A percentile compares a stretch with the other conserved stretches of the same genome.
These are phyloP conservation scores for Ogataea populi-albae DNA, from an alignment of 805 yeast genomes.

Conservation along the genomic window DNA sequence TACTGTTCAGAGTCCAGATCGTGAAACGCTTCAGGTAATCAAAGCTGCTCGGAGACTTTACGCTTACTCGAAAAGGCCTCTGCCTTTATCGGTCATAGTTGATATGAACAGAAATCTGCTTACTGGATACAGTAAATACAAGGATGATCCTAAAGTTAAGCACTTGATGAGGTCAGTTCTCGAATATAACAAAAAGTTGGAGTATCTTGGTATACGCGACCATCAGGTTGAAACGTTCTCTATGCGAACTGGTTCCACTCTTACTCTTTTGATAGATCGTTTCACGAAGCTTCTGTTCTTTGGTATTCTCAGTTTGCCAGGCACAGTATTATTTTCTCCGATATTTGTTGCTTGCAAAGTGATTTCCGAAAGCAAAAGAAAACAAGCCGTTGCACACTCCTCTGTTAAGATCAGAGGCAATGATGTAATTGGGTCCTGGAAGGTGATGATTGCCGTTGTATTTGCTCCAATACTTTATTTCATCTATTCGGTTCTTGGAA, in stretches of 20 bases:
- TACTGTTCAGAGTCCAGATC: conserved; percentile 82
- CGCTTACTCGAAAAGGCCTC: conserved; percentile 60
- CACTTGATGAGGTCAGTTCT: conserved; percentile 61
- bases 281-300: conserved; percentile 52
- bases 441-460: conserved; percentile 81
- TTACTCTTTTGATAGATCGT: conserved; percentile 56
- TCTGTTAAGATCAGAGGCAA: conserved; percentile 85
- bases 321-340: conserved; percentile 82
- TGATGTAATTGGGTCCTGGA: conserved; percentile 97
- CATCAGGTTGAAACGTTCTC: conserved; percentile 65
- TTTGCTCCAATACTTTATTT: conserved; percentile 82
- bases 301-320: conserved; percentile 73
- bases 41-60: conserved; percentile 92
- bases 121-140: conserved; percentile 72
- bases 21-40: conserved; percentile 83
- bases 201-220: conserved; percentile 61
- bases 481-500: conserved; percentile 66
- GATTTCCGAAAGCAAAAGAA: conserved; percentile 70
- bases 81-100: conserved; percentile 81
- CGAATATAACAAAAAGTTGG: conserved; percentile 63
- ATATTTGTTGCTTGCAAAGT: conserved; percentile 74
- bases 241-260: conserved; percentile 47
- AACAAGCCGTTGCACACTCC: conserved; percentile 77
- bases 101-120: conserved; percentile 88
- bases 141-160: conserved; percentile 67